A percentile compares a stretch with the other conserved stretches of the same genome.
These are phyloP conservation scores for Acanthamoeba lenticulata DNA, from an alignment of 208 protist species.

Conservation along the genomic window DNA sequence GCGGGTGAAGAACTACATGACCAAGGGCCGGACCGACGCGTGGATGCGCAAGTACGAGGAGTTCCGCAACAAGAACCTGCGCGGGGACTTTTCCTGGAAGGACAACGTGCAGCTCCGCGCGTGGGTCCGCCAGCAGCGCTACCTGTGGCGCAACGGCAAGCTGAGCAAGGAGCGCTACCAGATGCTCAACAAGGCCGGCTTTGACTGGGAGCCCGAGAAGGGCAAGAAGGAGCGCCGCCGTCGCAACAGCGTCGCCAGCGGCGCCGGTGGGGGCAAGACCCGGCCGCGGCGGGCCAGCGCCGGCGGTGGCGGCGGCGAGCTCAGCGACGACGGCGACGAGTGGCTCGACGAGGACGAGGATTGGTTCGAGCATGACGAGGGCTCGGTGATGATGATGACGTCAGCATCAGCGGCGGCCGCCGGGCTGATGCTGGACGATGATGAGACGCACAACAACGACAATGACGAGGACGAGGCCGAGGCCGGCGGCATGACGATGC, in stretches of 20 bases:
- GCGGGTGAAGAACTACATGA: constrained; percentile 57
- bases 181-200: constrained; percentile 54
- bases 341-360: constrained; percentile 10
- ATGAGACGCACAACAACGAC: background rate
- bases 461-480: no score
- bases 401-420: background rate
- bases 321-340: background rate
- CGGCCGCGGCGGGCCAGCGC: background rate
- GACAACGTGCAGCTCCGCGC: constrained; percentile 24
- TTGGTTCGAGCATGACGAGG: background rate
- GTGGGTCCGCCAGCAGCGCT: constrained; percentile 25
- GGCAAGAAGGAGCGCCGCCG: constrained; percentile 18
- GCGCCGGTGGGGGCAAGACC: background rate
- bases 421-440: background rate
- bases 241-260: background rate
- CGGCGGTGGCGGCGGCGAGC: background rate
- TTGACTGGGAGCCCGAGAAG: constrained; percentile 49
- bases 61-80: constrained; percentile 56
- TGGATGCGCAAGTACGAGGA: constrained; percentile 61
- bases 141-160: constrained; percentile 43
- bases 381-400: background rate
- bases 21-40: constrained; percentile 39
- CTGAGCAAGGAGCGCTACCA: constrained; percentile 9
- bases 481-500: no score
- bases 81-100: constrained; percentile 52